These are phyloP conservation scores for Cyamopsis tetragonoloba DNA, from an alignment of 306 rosid species.

Conservation along the genomic window DNA sequence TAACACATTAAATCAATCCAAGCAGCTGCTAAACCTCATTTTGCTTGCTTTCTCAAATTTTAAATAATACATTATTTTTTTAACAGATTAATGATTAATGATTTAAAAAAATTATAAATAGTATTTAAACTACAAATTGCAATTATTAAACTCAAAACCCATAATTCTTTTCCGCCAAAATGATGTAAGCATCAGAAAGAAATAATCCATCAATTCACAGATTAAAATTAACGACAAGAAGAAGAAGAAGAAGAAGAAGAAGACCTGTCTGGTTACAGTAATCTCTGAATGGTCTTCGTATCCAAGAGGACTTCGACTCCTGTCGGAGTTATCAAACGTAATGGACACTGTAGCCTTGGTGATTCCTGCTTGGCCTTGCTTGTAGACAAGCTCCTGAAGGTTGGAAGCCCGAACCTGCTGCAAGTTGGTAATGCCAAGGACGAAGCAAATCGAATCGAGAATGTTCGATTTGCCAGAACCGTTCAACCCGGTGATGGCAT, in stretches of 20 bases:
- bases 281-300: constrained; percentile 75
- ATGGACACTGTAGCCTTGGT: constrained; percentile 95
- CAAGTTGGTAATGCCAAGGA: constrained; percentile 83
- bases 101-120: too few relatives aligned
- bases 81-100: too few relatives aligned
- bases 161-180: not conserved
- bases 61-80: not conserved
- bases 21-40: not conserved
- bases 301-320: constrained; percentile 80
- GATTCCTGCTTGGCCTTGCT: constrained; percentile 96
- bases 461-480: constrained; percentile 97
- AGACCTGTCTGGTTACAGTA: constrained; percentile 91
- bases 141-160: not conserved
- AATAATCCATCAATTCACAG: not conserved
- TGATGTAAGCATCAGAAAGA: not conserved
- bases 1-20: constrained; percentile 7
- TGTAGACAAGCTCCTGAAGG: constrained; percentile 93
- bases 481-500: constrained; percentile 89
- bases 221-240: not conserved
- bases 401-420: constrained; percentile 93
- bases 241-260: not conserved
- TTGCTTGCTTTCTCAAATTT: not conserved
- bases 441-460: constrained; percentile 90
- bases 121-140: too few relatives aligned
- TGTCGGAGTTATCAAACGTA: constrained; percentile 69